Conservation (phyloP, 2,329 filamentous ascomycete species). For the Aspergillus sp. region DNA sequence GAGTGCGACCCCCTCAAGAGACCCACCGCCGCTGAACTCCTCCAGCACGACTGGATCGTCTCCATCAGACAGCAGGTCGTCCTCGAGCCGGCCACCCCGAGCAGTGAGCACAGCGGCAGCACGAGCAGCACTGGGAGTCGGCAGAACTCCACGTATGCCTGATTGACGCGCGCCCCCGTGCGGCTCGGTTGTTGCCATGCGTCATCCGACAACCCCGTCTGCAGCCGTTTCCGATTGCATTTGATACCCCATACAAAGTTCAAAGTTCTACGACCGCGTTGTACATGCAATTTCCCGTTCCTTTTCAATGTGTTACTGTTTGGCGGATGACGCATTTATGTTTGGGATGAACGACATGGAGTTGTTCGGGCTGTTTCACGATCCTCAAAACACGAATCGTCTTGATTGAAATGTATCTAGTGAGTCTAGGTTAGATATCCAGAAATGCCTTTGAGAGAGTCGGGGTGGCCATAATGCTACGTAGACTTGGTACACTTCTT, state of each 20-base stretch:
- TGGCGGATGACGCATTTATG: neutral
- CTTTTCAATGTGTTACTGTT: neutral
- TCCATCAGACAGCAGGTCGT: slow-evolving; percentile 49
- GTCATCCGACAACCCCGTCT: neutral
- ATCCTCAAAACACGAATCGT: too few species aligned
- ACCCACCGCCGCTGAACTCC: slow-evolving; percentile 78
- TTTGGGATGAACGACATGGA: too few species aligned
- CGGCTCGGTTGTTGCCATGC: neutral
- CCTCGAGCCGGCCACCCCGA: slow-evolving; percentile 40
- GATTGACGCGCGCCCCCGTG: slow-evolving; percentile 1
- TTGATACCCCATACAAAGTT: neutral
- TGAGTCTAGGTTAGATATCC: too few species aligned
- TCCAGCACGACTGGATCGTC: slow-evolving; percentile 88
- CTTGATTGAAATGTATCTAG: too few species aligned
- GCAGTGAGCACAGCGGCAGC: slow-evolving; percentile 37
- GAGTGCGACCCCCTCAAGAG: slow-evolving; percentile 75
- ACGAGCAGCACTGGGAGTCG: slow-evolving; percentile 30
- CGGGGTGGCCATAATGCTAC: too few species aligned
- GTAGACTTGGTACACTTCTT: neutral
- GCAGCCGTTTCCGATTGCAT: neutral
- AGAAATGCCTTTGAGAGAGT: too few species aligned
- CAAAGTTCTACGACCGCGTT: neutral
- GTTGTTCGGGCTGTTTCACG: neutral
- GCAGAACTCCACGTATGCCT: slow-evolving; percentile 27
- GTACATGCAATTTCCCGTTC: neutral